Percentiles rank a stretch among this genome's conserved stretches.
Evolutionary conservation across 495 filamentous ascomycete genomes (phyloP).

Genomic region (Penicillium psychrofluorescens): DNA sequence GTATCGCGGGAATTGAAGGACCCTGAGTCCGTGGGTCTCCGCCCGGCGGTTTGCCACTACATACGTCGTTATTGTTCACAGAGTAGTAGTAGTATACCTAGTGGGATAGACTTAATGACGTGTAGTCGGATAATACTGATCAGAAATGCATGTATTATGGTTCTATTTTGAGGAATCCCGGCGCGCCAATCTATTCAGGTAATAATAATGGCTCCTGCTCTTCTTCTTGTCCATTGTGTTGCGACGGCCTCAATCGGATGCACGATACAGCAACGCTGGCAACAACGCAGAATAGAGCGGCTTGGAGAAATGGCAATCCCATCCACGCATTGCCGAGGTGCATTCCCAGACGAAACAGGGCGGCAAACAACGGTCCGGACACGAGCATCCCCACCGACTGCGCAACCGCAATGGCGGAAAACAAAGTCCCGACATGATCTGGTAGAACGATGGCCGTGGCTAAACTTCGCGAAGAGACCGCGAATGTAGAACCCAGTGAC

Average conservation of each 20-base stretch:
- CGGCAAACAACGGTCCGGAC: constrained; percentile 28
- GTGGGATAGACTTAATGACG: no score
- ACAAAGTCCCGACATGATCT: constrained; percentile 26
- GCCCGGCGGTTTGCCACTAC: no score
- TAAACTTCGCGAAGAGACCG: constrained; percentile 23
- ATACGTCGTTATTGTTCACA: no score
- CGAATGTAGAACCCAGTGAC: constrained; percentile 27
- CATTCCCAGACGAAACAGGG: constrained; percentile 30
- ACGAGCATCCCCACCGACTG: constrained; percentile 22
- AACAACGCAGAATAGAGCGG: constrained; percentile 9
- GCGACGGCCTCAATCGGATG: constrained; percentile 3
- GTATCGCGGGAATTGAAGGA: background rate
- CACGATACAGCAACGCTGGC: constrained; percentile 11
- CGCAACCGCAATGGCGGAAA: constrained; percentile 26
- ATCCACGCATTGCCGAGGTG: constrained; percentile 26
- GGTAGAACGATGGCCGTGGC: constrained; percentile 26
- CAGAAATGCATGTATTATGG: no score
- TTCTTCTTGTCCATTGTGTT: background rate
- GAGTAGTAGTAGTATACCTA: no score
- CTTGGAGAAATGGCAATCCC: constrained; percentile 25
- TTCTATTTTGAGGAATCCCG: no score
- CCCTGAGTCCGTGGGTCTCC: no score
- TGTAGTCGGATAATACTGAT: background rate
- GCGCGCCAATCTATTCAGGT: background rate
- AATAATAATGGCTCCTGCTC: constrained; percentile 6